Evolutionary conservation across 805 yeast genomes (phyloP).

Genomic region (Metschnikowia anglica): DNA sequence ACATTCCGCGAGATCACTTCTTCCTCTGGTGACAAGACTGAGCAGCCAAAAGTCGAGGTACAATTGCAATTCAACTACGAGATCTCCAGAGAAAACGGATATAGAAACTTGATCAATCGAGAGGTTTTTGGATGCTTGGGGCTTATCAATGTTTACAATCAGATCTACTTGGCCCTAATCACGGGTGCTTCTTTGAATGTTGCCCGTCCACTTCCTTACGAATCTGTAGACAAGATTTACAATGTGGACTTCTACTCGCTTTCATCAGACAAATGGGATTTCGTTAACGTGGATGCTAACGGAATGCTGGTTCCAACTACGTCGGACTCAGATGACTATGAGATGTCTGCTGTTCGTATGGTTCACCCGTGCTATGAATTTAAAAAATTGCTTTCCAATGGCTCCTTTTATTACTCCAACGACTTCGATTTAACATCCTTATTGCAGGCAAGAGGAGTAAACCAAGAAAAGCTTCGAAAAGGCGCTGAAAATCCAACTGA

Average conservation of each 20-base stretch:
- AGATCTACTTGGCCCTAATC: conserved; percentile 74
- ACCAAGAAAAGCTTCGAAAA: conserved; percentile 23
- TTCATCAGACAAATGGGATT: conserved; percentile 76
- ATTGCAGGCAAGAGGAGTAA: conserved; percentile 71
- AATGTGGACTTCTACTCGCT: conserved; percentile 87
- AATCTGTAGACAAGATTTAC: conserved; percentile 74
- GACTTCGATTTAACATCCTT: conserved; percentile 91
- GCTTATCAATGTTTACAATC: conserved; percentile 63
- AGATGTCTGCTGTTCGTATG: conserved; percentile 22
- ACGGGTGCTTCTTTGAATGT: conserved; percentile 67
- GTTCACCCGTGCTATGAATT: conserved; percentile 81
- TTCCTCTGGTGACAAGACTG: conserved; percentile 4
- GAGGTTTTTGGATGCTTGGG: conserved; percentile 75
- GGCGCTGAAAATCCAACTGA: conserved; percentile 4
- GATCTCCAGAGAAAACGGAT: conserved; percentile 40
- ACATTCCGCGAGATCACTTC: conserved; percentile 16
- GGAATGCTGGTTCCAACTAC: conserved; percentile 59
- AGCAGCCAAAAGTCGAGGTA: conserved; percentile 41
- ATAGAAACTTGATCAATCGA: conserved; percentile 34
- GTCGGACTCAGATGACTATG: conserved; percentile 32
- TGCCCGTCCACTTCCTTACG: conserved; percentile 78
- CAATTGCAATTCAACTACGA: conserved; percentile 43
- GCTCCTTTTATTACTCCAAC: conserved; percentile 88
- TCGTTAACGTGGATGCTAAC: conserved; percentile 60
- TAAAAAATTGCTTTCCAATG: conserved; percentile 74